Base-by-base conservation (phyloP, 768 basidiomycete genomes). In the Boletus vermiculosoides region DNA sequence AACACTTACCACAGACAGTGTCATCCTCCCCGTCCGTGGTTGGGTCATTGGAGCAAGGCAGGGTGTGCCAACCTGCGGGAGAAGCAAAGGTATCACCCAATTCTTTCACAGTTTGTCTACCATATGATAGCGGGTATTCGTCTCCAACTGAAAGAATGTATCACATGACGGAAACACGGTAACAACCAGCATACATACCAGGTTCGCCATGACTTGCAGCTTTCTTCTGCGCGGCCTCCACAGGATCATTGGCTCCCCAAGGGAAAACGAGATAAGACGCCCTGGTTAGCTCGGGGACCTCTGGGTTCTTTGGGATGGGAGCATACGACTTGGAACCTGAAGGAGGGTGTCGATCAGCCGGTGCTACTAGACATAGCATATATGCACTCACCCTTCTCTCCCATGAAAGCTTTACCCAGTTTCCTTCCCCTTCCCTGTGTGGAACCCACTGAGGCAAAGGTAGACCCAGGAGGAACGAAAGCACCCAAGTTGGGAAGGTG, bases 21-120 rank as follows among this genome's bases (percentile, higher is more conserved):
- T 47, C 45, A 34, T 56, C 40, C 1, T 36, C 69, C 67, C 57
- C 54, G 46, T 56, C 50, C 31, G 23, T 11, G 16, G 74, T 70
- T 0, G 93, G 92, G 65, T 94, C 91, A 60, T 85, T 81, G 9
- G 73, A 64, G 60, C 78, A 78, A 15, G 94, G 94, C 48, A 98
- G 77, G 0, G 87, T 69, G 67, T 99, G 96, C 96, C 96, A 99
- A 5, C 96, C 96, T 45, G 81, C 78, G 15, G 96, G 96, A 47
- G 89, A 90, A 6, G 95, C 94, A 9, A 87, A 71, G 0, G 69
- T 66, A 69, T 99, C 96, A 60, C 82, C 84, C 64, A 84, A 86
- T 76, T 90, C 86, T 66, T 82, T 81, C 58, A 78, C 74, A 5
- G 82, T 31, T 15, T 54, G 56, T 45, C 71, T 67, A 30, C 72